Base-by-base conservation (phyloP, 139 green algal species). In the Chlorella sp. region DNA sequence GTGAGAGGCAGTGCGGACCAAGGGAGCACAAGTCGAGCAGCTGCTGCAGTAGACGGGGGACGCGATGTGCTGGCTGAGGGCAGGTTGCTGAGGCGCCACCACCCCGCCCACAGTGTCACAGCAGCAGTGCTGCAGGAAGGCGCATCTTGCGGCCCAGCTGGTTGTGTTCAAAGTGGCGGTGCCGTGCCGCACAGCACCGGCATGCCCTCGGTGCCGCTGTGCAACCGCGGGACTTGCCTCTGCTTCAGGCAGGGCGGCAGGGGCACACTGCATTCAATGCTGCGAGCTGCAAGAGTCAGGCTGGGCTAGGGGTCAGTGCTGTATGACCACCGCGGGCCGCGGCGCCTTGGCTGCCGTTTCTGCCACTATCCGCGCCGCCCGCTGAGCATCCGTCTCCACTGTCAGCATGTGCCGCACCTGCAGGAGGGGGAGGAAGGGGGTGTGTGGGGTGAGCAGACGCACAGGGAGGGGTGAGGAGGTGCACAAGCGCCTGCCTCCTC, bases 401-500 rank as follows among this genome's bases (percentile, higher is more conserved):
- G 53, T 64, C 15, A 95, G 42, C 60, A 95, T 37, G 66, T 95
- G 93, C 37, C 93, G 91, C 26, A 95, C 92, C 93, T 95, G 88
- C 48, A 76, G 12, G 22, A 1, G 26, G 24, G n/a, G 9, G 2
- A 16, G 57, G 22, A 37, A 11, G 39, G 30, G 73, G 26, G 30
- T 5, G 48, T 57, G 73, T 37, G n/a, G 26, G 34, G 3, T 37
- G 30, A 79, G 34, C 18, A 24, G 9, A 66, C 4, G 40, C 24
- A 83, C 0, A n/a, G n/a, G 77, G 40, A 0, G 0, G 26, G 22
- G 1, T 83, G 32, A 81, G 34, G 71, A 32, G 30, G 15, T 2
- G 3, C 71, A 26, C 71, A 79, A 15, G 15, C 32, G 71, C 71
- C 40, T 14, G 64, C 64, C 64, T n/a, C 64, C 5, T n/a, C 64